phyloP scores from a whole-genome alignment of 768 basidiomycete species.

The Trametes sanguinea region DNA sequence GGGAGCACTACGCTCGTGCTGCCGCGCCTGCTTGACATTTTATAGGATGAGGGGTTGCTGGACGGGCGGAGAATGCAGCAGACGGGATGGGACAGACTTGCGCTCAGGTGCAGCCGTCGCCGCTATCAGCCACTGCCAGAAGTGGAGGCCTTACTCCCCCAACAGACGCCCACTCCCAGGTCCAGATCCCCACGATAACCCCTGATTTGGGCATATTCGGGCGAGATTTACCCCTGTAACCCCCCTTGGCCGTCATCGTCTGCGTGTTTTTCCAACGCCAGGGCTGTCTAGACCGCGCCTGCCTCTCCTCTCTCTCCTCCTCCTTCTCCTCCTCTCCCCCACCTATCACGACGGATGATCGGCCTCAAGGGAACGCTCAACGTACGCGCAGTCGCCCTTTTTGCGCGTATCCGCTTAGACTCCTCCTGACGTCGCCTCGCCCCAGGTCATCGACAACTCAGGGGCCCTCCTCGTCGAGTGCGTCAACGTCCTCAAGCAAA shows the following conservation, averaged over 20 bases:
- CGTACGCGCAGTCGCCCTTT: conserved; percentile 47
- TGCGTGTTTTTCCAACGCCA: background rate
- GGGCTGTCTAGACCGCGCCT: background rate
- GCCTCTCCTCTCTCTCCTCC: background rate
- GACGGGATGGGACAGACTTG: background rate
- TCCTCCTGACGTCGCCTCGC: background rate
- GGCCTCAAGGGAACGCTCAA: conserved; percentile 92
- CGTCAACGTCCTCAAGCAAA: conserved; percentile 94
- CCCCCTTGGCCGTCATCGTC: background rate
- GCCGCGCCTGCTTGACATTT: conserved; percentile 54
- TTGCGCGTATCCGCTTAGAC: background rate
- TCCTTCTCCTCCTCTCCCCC: background rate
- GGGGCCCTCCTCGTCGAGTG: conserved; percentile 94
- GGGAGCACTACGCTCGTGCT: conserved; percentile 74
- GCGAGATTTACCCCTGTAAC: conserved; percentile 2
- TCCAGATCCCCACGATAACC: background rate
- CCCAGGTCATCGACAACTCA: conserved; percentile 94
- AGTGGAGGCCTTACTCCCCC: no score
- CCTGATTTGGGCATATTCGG: conserved; percentile 3
- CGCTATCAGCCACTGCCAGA: no score
- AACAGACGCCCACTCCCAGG: background rate
- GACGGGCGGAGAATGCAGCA: conserved; percentile 2
- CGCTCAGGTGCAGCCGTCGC: no score
- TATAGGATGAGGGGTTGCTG: background rate
- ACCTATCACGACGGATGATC: conserved; percentile 61